These are phyloP conservation scores for Entomophthora muscae DNA, from an alignment of 371 early-diverging fungal genomes.

Conservation along the genomic window DNA sequence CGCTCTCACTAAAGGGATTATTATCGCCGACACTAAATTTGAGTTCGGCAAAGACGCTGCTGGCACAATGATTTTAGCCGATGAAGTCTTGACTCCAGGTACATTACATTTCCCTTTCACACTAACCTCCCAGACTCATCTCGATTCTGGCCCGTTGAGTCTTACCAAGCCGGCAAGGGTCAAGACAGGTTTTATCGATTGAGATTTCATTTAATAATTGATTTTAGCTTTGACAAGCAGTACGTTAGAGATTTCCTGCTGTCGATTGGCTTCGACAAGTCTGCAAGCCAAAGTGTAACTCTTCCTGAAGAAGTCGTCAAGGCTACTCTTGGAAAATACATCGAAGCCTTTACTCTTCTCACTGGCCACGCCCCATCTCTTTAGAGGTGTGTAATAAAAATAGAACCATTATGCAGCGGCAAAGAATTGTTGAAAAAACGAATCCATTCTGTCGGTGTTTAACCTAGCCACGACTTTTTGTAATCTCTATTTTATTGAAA, in stretches of 20 bases:
- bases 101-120: slow-evolving; percentile 9
- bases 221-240: slow-evolving; percentile 81
- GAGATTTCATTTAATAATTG: slow-evolving; percentile 1
- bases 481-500: too few species aligned
- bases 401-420: not conserved
- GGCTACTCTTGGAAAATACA: slow-evolving; percentile 75
- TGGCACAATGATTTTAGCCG: slow-evolving; percentile 65
- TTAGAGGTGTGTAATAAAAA: slow-evolving; percentile 11
- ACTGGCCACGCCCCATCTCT: slow-evolving; percentile 57
- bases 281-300: slow-evolving; percentile 38
- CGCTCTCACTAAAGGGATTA: slow-evolving; percentile 69
- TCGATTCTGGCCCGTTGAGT: slow-evolving; percentile 83
- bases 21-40: slow-evolving; percentile 97
- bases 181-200: slow-evolving; percentile 50
- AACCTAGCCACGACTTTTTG: too few species aligned
- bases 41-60: slow-evolving; percentile 88
- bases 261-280: slow-evolving; percentile 78
- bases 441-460: too few species aligned
- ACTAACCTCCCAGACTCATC: slow-evolving; percentile 57
- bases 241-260: slow-evolving; percentile 84
- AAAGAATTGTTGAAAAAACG: too few species aligned
- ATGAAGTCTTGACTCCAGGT: slow-evolving; percentile 94
- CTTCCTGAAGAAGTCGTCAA: slow-evolving; percentile 67
- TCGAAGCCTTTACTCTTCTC: slow-evolving; percentile 66
- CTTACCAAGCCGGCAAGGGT: slow-evolving; percentile 56